phyloP scores from a whole-genome alignment of 2,329 filamentous ascomycete species.

The Talaromyces pinophilus region DNA sequence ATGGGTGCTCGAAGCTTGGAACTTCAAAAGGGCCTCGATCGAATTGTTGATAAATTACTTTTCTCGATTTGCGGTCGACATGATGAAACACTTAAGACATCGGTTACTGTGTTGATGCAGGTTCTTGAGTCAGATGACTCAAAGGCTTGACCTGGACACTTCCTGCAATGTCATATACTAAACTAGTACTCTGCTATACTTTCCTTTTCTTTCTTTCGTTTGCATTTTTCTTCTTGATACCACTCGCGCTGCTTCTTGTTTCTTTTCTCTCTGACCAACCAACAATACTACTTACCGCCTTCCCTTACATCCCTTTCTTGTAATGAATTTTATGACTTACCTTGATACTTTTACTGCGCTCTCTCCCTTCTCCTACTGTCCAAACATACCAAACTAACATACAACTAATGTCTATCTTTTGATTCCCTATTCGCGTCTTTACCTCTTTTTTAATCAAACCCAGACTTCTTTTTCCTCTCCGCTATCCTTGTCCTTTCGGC shows the following conservation, averaged over 20 bases:
- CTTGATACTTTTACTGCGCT: neutral
- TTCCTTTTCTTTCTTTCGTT: neutral
- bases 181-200: neutral
- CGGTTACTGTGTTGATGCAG: conserved; percentile 40
- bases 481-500: neutral
- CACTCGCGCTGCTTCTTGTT: conserved; percentile 6
- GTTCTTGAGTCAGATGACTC: conserved; percentile 39
- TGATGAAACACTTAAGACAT: conserved; percentile 40
- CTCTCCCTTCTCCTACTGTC: neutral
- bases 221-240: conserved; percentile 13
- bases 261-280: neutral
- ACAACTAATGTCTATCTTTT: conserved; percentile 18
- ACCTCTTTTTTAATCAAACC: neutral
- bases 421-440: conserved; percentile 13
- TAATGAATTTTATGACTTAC: conserved; percentile 4
- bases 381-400: neutral
- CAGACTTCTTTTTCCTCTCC: conserved; percentile 3
- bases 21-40: conserved; percentile 36
- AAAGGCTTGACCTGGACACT: conserved; percentile 18
- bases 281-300: neutral
- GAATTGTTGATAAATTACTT: conserved; percentile 40
- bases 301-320: conserved; percentile 13
- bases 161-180: neutral
- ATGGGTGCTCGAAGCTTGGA: conserved; percentile 35
- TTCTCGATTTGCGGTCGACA: conserved; percentile 39